Percentiles rank a stretch among this genome's conserved stretches.
These are phyloP conservation scores for Yamadazyma membranifaciens DNA, from an alignment of 1,139 yeast species.

Conservation along the genomic window DNA sequence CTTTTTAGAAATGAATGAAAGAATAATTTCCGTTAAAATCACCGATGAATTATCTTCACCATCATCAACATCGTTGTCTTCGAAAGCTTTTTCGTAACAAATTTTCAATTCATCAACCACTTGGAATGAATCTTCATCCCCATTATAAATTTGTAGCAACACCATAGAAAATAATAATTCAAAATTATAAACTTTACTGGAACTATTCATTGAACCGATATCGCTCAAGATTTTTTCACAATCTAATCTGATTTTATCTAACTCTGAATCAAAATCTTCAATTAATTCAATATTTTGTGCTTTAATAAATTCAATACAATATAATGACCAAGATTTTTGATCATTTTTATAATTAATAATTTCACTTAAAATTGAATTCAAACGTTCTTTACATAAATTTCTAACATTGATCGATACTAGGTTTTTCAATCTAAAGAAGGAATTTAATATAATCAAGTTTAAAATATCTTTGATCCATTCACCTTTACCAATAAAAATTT, in stretches of 20 bases:
- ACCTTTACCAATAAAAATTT: slow-evolving; percentile 19
- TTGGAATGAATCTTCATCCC: slow-evolving; percentile 75
- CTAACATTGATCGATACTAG: slow-evolving; percentile 31
- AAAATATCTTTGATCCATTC: slow-evolving; percentile 46
- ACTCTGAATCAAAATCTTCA: slow-evolving; percentile 54
- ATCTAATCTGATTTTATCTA: slow-evolving; percentile 47
- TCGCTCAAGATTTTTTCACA: slow-evolving; percentile 45
- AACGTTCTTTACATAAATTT: slow-evolving; percentile 53
- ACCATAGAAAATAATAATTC: slow-evolving; percentile 79
- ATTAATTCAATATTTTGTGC: slow-evolving; percentile 22
- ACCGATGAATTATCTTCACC: slow-evolving; percentile 42
- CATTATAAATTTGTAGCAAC: slow-evolving; percentile 72
- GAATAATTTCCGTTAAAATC: slow-evolving; percentile 75
- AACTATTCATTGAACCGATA: slow-evolving; percentile 8
- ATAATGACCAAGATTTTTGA: slow-evolving; percentile 61
- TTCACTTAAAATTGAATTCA: slow-evolving; percentile 65
- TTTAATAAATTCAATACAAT: slow-evolving; percentile 31
- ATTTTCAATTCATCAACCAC: slow-evolving; percentile 70
- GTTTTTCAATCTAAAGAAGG: slow-evolving; percentile 46
- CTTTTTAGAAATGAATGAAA: slow-evolving; percentile 73
- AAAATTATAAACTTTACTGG: slow-evolving; percentile 43
- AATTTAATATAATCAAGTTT: slow-evolving; percentile 48
- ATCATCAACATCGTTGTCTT: slow-evolving; percentile 16
- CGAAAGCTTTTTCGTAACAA: slow-evolving; percentile 42
- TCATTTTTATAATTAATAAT: slow-evolving; percentile 45